Base-by-base conservation (phyloP, 2,329 filamentous ascomycete species). In the Colletotrichum limetticola region DNA sequence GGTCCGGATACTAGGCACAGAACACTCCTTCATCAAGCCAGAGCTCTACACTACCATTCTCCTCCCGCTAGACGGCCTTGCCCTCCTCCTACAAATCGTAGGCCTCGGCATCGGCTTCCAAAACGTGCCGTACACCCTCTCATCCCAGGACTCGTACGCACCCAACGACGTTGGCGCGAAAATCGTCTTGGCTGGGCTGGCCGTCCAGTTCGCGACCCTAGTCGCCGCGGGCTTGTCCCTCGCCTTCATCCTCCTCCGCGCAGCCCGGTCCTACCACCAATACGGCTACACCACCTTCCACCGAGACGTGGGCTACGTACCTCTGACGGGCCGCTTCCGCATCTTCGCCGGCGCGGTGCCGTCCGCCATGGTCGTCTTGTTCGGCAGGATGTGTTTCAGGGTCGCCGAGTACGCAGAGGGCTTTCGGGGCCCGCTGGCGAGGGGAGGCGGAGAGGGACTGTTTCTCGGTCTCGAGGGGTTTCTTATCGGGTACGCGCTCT, bases 281-380 rank as follows among this genome's bases (percentile, higher is more conserved):
- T 77, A 78, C 55, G 79, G 77, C 55, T 79, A 79, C 62, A 79
- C 79, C 19, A 80, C 79, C 2, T 80, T 80, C 69, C 77, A 79
- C 57, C 74, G 68, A 5, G 72, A 74, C 37, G 74, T 76, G 14
- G 77, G 78, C 16, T 79, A 77, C 57, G 72, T 79, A 1, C 63
- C 76, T 3, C 76, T 80, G 46, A 74, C 74, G 1, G 37, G 74
- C n/a, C 74, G 76, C 19, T 78, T 80, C 72, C 79, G 77, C 66
- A 66, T 78, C 22, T 78, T 79, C 66, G 55, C 80, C 49, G 75
- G 65, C 14, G 76, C 77, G 49, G 12, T 81, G 24, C 59, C 77
- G 42, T 46, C 78, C 32, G 77, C 77, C 1, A 71, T 74, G 19
- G 69, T 76, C 16, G 77, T 77, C 55, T 61, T 81, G 35, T 73